phyloP scores from a whole-genome alignment of 495 filamentous ascomycete genomes.

The Penicillium dipodomyicola region DNA sequence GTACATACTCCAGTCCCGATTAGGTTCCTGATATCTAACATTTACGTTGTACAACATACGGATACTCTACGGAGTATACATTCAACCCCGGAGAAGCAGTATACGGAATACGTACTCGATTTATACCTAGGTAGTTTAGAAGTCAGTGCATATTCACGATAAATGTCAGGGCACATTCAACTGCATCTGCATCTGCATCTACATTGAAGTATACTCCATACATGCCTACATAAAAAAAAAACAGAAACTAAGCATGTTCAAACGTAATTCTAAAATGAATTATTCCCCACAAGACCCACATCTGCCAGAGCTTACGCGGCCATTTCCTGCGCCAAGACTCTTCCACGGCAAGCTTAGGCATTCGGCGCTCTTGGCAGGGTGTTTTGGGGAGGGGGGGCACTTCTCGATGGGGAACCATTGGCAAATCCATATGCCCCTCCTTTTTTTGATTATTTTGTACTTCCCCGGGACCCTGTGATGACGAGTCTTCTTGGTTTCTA shows the following conservation, averaged over 20 bases:
- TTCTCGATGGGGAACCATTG: not conserved
- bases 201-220: no score
- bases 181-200: no score
- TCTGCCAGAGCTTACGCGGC: conserved; percentile 34
- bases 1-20: conserved; percentile 15
- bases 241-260: no score
- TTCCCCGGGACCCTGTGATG: conserved; percentile 3
- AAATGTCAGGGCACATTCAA: not conserved
- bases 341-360: conserved; percentile 32
- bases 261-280: no score
- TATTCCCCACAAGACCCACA: conserved; percentile 7
- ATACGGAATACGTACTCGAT: not conserved
- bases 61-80: not conserved
- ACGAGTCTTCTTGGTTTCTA: conserved; percentile 8
- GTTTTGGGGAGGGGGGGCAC: no score
- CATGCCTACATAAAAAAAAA: no score
- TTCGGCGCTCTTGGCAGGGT: conserved; percentile 27
- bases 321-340: conserved; percentile 27
- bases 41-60: not conserved
- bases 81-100: not conserved
- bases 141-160: no score
- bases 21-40: not conserved
- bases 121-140: not conserved
- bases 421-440: not conserved
- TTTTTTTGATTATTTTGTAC: conserved; percentile 8